Percentiles rank a stretch among this genome's conserved stretches.
Conservation (phyloP, 805 yeast species). For the Yueomyces sinensis region DNA sequence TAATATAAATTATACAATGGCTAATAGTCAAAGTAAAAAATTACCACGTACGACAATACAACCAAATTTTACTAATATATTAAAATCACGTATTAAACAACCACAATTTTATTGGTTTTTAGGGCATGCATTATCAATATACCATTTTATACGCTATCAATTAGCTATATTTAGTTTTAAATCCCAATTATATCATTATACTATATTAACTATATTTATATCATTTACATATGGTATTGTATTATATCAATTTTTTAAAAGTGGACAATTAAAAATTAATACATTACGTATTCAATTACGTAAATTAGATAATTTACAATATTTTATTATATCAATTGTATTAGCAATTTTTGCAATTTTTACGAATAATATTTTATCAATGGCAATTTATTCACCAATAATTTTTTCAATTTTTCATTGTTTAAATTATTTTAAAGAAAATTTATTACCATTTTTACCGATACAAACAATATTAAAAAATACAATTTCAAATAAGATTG, state of each 20-base stretch:
- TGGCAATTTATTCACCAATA: constrained; percentile 45
- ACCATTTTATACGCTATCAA: constrained; percentile 29
- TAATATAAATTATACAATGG: no score
- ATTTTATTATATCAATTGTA: constrained; percentile 33
- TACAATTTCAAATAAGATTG: constrained; percentile 20
- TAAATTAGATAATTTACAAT: constrained; percentile 48
- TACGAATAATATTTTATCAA: constrained; percentile 27
- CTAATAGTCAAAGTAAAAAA: no score
- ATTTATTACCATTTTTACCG: constrained; percentile 40
- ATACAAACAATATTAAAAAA: constrained; percentile 11
- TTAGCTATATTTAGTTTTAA: constrained; percentile 29
- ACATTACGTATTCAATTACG: constrained; percentile 19
- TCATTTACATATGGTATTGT: constrained; percentile 52
- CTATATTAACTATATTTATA: constrained; percentile 35
- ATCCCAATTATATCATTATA: constrained; percentile 26
- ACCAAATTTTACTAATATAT: constrained; percentile 10
- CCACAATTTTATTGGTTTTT: constrained; percentile 62
- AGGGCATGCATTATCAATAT: constrained; percentile 39
- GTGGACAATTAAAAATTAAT: constrained; percentile 25
- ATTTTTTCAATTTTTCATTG: constrained; percentile 56
- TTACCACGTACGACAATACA: no score
- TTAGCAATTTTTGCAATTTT: constrained; percentile 32
- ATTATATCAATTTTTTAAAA: constrained; percentile 42
- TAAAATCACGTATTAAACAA: constrained; percentile 23
- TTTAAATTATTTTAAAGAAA: constrained; percentile 41